Evolutionary conservation across 2,329 filamentous ascomycete species (phyloP).

Genomic region (Nectriaceae sp.): DNA sequence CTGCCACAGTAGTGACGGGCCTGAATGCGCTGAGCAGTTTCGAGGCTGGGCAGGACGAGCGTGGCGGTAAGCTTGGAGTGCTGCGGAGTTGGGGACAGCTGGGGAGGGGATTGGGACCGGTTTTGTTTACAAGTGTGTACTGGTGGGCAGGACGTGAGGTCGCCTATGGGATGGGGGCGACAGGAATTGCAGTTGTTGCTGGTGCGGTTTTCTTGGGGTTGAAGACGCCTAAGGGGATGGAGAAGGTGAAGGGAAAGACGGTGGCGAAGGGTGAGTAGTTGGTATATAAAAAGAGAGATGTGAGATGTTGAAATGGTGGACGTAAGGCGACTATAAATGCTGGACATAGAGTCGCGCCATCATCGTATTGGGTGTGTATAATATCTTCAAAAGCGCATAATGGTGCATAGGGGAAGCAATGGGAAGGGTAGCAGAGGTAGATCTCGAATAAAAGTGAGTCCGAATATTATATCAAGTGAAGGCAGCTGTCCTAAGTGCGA

Average conservation of each 20-base stretch:
- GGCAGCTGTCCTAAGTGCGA: no score
- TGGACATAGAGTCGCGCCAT: not conserved
- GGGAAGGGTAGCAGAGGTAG: no score
- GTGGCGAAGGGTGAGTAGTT: conserved; percentile 7
- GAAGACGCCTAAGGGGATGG: conserved; percentile 56
- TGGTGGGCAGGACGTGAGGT: conserved; percentile 95
- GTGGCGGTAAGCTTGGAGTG: conserved; percentile 84
- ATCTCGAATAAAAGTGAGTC: no score
- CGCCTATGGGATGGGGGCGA: conserved; percentile 80
- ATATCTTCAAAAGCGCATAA: not conserved
- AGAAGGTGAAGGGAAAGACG: conserved; percentile 21
- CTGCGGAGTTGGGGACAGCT: conserved; percentile 83
- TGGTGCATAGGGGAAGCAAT: not conserved
- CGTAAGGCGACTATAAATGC: not conserved
- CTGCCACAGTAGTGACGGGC: conserved; percentile 91
- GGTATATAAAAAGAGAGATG: not conserved
- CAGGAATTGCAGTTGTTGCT: conserved; percentile 76
- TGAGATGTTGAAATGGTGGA: not conserved
- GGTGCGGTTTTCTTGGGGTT: conserved; percentile 71
- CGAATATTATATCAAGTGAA: no score
- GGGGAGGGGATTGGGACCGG: conserved; percentile 80
- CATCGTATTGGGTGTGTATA: not conserved
- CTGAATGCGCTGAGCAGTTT: conserved; percentile 91
- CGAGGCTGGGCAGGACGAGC: conserved; percentile 76
- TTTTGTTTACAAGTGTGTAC: conserved; percentile 92